Percentiles rank a stretch among this genome's conserved stretches.
These are phyloP conservation scores for Musa troglodytarum DNA, from an alignment of 176 grass and related monocot genomes.

Conservation along the genomic window DNA sequence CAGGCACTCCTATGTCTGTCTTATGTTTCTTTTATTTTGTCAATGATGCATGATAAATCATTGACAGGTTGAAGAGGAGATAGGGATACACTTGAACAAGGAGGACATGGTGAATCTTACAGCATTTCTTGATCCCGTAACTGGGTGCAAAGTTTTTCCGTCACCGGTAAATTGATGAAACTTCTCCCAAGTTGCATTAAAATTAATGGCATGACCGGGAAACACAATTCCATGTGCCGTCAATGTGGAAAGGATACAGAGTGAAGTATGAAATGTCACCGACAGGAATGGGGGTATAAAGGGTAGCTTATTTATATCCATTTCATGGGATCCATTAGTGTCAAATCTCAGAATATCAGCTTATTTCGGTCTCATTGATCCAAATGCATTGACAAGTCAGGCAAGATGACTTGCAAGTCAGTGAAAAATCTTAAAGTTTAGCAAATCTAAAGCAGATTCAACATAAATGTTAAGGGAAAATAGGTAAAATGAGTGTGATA, in stretches of 20 bases:
- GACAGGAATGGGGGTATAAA: no score
- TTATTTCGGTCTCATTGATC: background rate
- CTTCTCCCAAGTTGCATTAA: background rate
- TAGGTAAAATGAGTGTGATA: no score
- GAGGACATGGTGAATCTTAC: slow-evolving; percentile 86
- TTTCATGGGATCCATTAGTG: no score
- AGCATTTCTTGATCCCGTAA: slow-evolving; percentile 49
- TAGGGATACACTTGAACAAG: slow-evolving; percentile 64
- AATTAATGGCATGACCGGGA: background rate
- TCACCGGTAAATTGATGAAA: slow-evolving; percentile 48
- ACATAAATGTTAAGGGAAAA: no score
- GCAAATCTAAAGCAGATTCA: background rate
- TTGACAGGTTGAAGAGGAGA: slow-evolving; percentile 78
- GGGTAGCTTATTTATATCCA: no score
- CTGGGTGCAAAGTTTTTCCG: slow-evolving; percentile 54
- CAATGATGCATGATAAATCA: slow-evolving; percentile 8
- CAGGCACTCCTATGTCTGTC: background rate
- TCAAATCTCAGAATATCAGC: no score
- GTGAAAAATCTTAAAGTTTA: background rate
- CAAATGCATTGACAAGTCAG: background rate
- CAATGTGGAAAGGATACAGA: no score
- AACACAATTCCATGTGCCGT: no score
- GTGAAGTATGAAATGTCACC: no score
- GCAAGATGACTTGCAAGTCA: background rate
- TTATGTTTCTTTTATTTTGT: background rate